phyloP scores from a whole-genome alignment of 805 yeast genomes.

The Scheffersomyces amazonensis region DNA sequence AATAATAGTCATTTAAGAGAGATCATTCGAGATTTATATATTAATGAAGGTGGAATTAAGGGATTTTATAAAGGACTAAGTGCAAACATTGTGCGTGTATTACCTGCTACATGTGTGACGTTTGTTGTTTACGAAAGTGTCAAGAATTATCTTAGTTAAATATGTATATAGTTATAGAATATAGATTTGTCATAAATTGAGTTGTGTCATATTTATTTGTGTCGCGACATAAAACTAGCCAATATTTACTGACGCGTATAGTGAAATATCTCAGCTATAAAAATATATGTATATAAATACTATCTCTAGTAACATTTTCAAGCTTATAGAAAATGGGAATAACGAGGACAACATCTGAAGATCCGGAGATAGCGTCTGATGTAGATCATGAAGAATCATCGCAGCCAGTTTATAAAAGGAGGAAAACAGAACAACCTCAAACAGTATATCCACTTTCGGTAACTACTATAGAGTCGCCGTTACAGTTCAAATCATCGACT shows the following conservation, averaged over 20 bases:
- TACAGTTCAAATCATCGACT: conserved; percentile 41
- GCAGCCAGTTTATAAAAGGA: neutral
- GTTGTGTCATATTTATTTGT: too few species aligned
- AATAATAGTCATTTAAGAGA: conserved; percentile 19
- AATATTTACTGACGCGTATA: too few species aligned
- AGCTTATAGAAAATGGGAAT: too few species aligned
- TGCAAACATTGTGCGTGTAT: conserved; percentile 75
- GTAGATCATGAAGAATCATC: neutral
- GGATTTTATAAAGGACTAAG: conserved; percentile 85
- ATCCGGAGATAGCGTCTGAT: too few species aligned
- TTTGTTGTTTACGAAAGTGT: conserved; percentile 78
- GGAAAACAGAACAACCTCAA: conserved; percentile 1
- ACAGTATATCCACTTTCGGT: conserved; percentile 28
- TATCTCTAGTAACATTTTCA: too few species aligned
- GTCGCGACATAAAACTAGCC: too few species aligned
- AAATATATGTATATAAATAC: too few species aligned
- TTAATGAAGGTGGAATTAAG: conserved; percentile 46
- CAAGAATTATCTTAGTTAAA: conserved; percentile 12
- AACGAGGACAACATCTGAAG: too few species aligned
- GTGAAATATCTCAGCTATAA: too few species aligned
- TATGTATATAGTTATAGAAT: neutral
- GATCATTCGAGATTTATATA: conserved; percentile 39
- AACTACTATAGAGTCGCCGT: conserved; percentile 19
- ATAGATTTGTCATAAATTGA: too few species aligned
- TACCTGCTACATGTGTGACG: conserved; percentile 92